Evolutionary conservation across 2,329 filamentous ascomycete genomes (phyloP).

Genomic region (Pseudocercospora fijiensis): DNA sequence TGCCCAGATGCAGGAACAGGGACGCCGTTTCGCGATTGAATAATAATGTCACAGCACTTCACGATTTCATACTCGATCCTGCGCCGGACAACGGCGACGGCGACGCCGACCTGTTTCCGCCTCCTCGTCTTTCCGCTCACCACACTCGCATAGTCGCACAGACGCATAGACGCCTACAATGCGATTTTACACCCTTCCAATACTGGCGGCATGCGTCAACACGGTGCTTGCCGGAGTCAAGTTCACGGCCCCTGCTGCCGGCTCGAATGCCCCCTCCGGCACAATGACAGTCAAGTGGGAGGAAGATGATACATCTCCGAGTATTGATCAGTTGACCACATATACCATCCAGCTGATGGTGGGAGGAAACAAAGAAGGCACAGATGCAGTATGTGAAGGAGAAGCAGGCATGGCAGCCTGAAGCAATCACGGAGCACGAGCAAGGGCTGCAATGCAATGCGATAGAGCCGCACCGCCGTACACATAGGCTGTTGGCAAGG

Average conservation of each 20-base stretch:
- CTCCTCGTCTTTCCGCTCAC: neutral
- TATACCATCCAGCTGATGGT: constrained; percentile 62
- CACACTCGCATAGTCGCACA: neutral
- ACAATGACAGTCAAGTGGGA: constrained; percentile 58
- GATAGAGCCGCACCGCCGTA: neutral
- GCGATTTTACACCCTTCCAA: constrained; percentile 12
- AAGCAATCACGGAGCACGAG: neutral
- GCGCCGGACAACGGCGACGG: neutral
- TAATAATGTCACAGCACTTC: neutral
- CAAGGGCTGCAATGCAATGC: neutral
- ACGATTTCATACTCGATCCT: neutral
- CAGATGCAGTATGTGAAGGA: constrained; percentile 44
- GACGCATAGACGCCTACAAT: constrained; percentile 7
- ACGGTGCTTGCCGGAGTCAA: constrained; percentile 53
- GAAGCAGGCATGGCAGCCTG: neutral
- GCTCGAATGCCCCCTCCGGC: constrained; percentile 51
- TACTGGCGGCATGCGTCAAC: constrained; percentile 41
- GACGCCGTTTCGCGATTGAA: neutral
- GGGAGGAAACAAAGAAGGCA: constrained; percentile 55
- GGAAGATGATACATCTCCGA: constrained; percentile 54
- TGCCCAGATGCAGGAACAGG: constrained; percentile 7
- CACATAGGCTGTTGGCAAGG: neutral
- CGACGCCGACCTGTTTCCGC: neutral
- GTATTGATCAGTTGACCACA: constrained; percentile 50
- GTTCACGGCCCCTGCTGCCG: constrained; percentile 55